Percentiles rank a stretch among this genome's conserved stretches.
phyloP scores from a whole-genome alignment of 2,329 filamentous ascomycete species.

The Canariomyces notabilis region DNA sequence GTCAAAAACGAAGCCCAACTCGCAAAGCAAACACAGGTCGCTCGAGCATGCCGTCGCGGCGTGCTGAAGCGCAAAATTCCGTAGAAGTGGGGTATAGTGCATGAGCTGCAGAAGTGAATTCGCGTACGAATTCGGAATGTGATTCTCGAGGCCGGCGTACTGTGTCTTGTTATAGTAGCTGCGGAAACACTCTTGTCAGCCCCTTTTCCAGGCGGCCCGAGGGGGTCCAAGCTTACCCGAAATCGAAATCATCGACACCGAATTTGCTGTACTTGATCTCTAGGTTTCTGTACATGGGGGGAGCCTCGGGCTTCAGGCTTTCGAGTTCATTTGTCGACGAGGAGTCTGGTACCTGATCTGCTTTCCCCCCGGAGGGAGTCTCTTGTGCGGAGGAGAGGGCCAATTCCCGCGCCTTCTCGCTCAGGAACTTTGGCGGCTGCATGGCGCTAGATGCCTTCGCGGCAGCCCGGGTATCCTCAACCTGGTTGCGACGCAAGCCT shows the following conservation, averaged over 20 bases:
- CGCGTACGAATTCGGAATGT: conserved; percentile 94
- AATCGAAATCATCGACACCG: conserved; percentile 98
- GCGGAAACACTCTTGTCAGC: conserved; percentile 1
- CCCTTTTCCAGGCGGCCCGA: background rate
- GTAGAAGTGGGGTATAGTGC: conserved; percentile 81
- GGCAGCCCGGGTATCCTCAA: conserved; percentile 66
- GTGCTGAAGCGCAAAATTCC: conserved; percentile 85
- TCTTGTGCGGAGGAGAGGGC: conserved; percentile 41
- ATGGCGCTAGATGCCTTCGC: conserved; percentile 59
- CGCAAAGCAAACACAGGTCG: conserved; percentile 83
- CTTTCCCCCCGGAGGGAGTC: conserved; percentile 38
- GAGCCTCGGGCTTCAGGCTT: conserved; percentile 73
- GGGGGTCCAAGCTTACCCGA: conserved; percentile 55
- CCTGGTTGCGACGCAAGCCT: conserved; percentile 72
- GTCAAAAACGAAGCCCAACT: conserved; percentile 91
- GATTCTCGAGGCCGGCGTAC: conserved; percentile 89
- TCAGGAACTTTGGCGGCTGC: conserved; percentile 84
- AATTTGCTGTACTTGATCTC: conserved; percentile 99
- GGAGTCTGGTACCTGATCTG: conserved; percentile 57
- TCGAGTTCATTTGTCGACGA: conserved; percentile 62
- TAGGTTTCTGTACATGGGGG: conserved; percentile 84
- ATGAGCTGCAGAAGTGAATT: conserved; percentile 89
- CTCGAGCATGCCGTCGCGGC: conserved; percentile 78
- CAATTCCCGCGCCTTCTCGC: conserved; percentile 78
- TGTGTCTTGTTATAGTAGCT: conserved; percentile 89